phyloP scores from a whole-genome alignment of 768 basidiomycete genomes.

The Mycena metata region DNA sequence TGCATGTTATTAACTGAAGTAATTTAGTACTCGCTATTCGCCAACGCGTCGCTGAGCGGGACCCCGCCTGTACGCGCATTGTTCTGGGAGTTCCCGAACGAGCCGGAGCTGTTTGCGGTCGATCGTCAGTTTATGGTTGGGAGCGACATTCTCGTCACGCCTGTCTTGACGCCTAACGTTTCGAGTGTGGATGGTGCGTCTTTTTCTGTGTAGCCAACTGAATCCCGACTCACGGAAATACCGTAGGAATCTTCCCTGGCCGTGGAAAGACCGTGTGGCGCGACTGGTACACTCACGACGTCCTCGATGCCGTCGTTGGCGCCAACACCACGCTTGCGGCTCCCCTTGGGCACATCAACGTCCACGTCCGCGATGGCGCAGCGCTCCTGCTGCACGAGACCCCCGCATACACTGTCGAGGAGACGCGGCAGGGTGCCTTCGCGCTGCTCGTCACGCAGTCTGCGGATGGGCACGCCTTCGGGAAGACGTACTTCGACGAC shows the following conservation, averaged over 20 bases:
- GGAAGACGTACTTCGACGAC: conserved; percentile 78
- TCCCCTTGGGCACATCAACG: conserved; percentile 81
- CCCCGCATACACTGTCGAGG: conserved; percentile 77
- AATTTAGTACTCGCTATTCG: conserved; percentile 77
- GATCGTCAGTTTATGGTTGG: conserved; percentile 84
- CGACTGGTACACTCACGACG: conserved; percentile 80
- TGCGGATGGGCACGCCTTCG: conserved; percentile 63
- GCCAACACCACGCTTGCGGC: conserved; percentile 67
- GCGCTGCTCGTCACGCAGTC: conserved; percentile 72
- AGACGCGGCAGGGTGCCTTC: conserved; percentile 74
- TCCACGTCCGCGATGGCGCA: conserved; percentile 79
- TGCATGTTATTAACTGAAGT: conserved; percentile 10
- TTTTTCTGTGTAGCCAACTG: neutral
- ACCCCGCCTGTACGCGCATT: conserved; percentile 82
- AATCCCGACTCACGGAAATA: neutral
- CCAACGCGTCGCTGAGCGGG: conserved; percentile 72
- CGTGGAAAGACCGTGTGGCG: conserved; percentile 70
- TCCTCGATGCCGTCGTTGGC: conserved; percentile 58
- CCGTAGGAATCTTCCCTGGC: conserved; percentile 74
- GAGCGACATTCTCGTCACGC: conserved; percentile 78
- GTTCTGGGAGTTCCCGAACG: conserved; percentile 83
- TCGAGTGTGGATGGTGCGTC: conserved; percentile 73
- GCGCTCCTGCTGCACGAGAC: conserved; percentile 72
- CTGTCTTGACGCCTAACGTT: conserved; percentile 78
- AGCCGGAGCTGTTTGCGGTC: conserved; percentile 71